Percentiles rank a stretch among this genome's conserved stretches.
Evolutionary conservation across 2,329 filamentous ascomycete genomes (phyloP).

Genomic region (Harringtonia lauricola): DNA sequence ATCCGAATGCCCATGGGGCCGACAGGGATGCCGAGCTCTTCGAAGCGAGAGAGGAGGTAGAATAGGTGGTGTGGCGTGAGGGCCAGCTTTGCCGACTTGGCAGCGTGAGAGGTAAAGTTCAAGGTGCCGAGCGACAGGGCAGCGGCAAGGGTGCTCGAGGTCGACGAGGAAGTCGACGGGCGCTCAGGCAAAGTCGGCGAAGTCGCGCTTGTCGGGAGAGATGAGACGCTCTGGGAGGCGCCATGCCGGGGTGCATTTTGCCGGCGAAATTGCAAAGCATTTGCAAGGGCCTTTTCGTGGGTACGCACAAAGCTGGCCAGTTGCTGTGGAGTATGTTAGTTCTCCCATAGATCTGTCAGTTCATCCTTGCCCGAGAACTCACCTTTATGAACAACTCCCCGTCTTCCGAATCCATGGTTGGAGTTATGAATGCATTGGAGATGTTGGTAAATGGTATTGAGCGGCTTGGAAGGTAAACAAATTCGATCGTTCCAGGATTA

Average conservation of each 20-base stretch:
- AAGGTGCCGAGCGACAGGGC: slow-evolving; percentile 80
- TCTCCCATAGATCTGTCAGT: too few relatives aligned
- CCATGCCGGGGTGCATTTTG: slow-evolving; percentile 60
- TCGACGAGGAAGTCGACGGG: slow-evolving; percentile 55
- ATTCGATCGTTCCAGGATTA: too few relatives aligned
- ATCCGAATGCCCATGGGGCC: slow-evolving; percentile 93
- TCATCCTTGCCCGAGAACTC: too few relatives aligned
- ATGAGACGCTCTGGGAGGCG: slow-evolving; percentile 52
- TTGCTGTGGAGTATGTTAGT: slow-evolving; percentile 50
- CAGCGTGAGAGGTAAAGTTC: slow-evolving; percentile 70
- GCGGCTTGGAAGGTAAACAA: slow-evolving; percentile 5
- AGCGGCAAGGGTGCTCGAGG: slow-evolving; percentile 65
- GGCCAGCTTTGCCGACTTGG: slow-evolving; percentile 84
- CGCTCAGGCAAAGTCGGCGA: slow-evolving; percentile 48
- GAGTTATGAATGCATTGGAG: slow-evolving; percentile 36
- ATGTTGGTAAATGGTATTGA: slow-evolving; percentile 12
- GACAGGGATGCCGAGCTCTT: slow-evolving; percentile 81
- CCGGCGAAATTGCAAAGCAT: slow-evolving; percentile 79
- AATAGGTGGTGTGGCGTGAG: slow-evolving; percentile 94
- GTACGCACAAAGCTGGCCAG: slow-evolving; percentile 92
- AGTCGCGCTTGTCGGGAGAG: slow-evolving; percentile 29
- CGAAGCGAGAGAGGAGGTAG: slow-evolving; percentile 89
- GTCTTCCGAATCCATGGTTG: slow-evolving; percentile 79
- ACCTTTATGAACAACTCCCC: slow-evolving; percentile 84
- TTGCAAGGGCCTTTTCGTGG: slow-evolving; percentile 93